Base-by-base conservation (phyloP, 805 yeast genomes). In the Ogataea philodendri region DNA sequence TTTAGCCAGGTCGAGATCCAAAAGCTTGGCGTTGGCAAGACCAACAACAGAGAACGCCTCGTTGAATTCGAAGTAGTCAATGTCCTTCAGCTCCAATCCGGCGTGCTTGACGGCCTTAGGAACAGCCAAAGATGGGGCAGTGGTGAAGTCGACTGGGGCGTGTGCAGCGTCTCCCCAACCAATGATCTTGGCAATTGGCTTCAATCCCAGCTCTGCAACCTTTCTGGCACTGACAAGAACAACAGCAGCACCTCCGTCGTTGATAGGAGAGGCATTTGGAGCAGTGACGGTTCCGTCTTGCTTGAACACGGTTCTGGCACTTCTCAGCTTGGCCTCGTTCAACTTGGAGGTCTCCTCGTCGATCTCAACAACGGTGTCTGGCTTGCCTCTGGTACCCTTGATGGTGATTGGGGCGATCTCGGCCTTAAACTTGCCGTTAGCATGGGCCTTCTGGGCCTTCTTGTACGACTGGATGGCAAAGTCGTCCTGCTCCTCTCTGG, bases 91-190 rank as follows among this genome's bases (percentile, higher is more conserved):
- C 9, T 72, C 41, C 32, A 89, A 55, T 32, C 78, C 74, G 26
- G 97, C 95, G 56, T 81, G 93, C 65, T 86, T 83, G 56, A 93
- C 72, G 24, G 97, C 97, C 73, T 89, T 90, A 67, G 96, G 96
- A 53, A 90, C 79, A 35, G 98, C 96, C 58, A 88, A 70, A 22
- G 96, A 68, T 48, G 99, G 98, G 19, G 97, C 88, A 65, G 93
- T 84, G 37, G 98, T 90, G 74, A 93, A 93, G 67, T 89, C 94
- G 52, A 83, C 75, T 48, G 99, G 98, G 27, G 79, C 78, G 62
- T 87, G 89, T 39, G 95, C 98, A 55, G 97, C 97, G 62, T 93
- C 99, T 66, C 95, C 98, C 95, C 96, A 90, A 43, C 96, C 95
- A 35, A 75, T 60, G 54, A 93, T 81, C 63, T 79, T 78, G 42